A percentile compares a stretch with the other conserved stretches of the same genome.
These are phyloP conservation scores for Anacardium occidentale DNA, from an alignment of 345 rosid species.

Conservation along the genomic window DNA sequence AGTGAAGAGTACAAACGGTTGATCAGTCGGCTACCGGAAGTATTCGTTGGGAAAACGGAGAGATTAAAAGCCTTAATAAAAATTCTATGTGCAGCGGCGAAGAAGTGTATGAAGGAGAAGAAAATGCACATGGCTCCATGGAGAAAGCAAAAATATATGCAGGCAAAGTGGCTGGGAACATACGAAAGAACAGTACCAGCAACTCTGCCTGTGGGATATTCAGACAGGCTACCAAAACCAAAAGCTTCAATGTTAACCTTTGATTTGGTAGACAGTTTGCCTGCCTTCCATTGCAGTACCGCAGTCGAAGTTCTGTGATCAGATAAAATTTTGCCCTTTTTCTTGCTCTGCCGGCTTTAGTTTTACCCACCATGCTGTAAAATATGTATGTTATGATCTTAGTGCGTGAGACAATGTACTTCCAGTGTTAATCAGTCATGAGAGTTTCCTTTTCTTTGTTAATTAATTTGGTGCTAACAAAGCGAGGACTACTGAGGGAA, in stretches of 20 bases:
- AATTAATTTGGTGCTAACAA: too few species aligned
- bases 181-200: slow-evolving; percentile 30
- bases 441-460: too few species aligned
- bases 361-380: not conserved
- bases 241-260: slow-evolving; percentile 72
- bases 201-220: slow-evolving; percentile 21
- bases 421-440: too few species aligned
- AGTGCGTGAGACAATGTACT: not conserved
- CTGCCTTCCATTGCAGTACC: slow-evolving; percentile 34
- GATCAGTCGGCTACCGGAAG: slow-evolving; percentile 49
- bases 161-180: slow-evolving; percentile 79
- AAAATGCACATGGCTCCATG: slow-evolving; percentile 89
- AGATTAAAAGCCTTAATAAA: slow-evolving; percentile 65
- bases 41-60: slow-evolving; percentile 71
- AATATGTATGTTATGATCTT: not conserved
- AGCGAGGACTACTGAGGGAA: too few species aligned
- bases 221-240: slow-evolving; percentile 43
- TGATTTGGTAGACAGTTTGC: slow-evolving; percentile 43
- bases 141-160: slow-evolving; percentile 89
- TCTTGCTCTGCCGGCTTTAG: not conserved
- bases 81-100: slow-evolving; percentile 64
- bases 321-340: not conserved
- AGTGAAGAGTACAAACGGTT: slow-evolving; percentile 59
- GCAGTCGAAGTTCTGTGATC: slow-evolving; percentile 57
- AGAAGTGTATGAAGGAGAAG: slow-evolving; percentile 75